phyloP scores from a whole-genome alignment of 2,329 filamentous ascomycete species.

The Achaetomium macrosporum region DNA sequence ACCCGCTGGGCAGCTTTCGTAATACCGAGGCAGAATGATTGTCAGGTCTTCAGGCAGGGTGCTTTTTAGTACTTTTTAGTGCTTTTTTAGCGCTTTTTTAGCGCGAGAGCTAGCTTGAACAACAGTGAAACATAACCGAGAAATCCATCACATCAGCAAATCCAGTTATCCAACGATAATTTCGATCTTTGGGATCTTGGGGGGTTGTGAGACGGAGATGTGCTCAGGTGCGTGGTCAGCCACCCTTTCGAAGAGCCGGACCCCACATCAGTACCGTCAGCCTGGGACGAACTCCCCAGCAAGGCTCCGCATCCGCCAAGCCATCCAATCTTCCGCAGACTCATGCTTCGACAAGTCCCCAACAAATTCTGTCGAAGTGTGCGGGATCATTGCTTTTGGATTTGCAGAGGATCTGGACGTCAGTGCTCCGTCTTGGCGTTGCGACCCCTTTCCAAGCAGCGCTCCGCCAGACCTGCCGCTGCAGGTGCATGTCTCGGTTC shows the following conservation, averaged over 20 bases:
- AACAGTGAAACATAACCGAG: neutral
- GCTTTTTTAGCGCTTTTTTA: no score
- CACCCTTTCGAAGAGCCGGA: neutral
- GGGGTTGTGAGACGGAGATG: neutral
- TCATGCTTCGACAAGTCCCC: neutral
- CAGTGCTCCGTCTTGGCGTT: constrained; percentile 16
- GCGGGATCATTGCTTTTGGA: no score
- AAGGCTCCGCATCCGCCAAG: constrained; percentile 1
- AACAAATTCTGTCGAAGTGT: no score
- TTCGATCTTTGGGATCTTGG: neutral
- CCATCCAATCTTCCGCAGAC: neutral
- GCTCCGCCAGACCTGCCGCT: constrained; percentile 3
- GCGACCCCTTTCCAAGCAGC: constrained; percentile 4
- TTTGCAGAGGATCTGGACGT: neutral
- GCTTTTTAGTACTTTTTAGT: constrained; percentile 9
- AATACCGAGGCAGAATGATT: neutral
- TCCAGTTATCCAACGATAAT: neutral
- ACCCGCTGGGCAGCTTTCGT: neutral
- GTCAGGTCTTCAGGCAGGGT: neutral
- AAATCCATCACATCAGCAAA: neutral
- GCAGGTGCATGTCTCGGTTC: constrained; percentile 11
- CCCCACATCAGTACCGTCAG: constrained; percentile 13
- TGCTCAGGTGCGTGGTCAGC: neutral
- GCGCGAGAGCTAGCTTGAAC: neutral
- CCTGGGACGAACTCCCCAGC: constrained; percentile 4